Conservation (phyloP, 768 basidiomycete species). For the Boletus sp. region DNA sequence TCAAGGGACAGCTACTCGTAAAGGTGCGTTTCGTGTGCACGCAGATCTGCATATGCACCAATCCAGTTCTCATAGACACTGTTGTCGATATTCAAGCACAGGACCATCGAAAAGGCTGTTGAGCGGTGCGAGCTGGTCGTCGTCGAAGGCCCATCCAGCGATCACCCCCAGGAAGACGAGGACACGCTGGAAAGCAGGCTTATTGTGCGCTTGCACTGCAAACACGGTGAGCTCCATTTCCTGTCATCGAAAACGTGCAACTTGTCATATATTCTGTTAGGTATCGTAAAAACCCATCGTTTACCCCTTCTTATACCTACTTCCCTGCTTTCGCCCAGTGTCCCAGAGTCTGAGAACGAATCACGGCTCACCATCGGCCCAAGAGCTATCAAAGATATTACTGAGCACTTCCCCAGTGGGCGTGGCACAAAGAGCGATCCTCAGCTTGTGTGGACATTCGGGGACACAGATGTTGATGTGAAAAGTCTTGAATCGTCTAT, state of each 20-base stretch:
- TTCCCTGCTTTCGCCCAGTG: conserved; percentile 60
- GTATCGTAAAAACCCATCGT: conserved; percentile 79
- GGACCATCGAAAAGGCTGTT: conserved; percentile 70
- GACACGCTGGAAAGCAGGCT: conserved; percentile 72
- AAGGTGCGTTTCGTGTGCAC: conserved; percentile 46
- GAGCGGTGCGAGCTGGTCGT: conserved; percentile 75
- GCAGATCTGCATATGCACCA: neutral
- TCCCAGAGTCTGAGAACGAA: conserved; percentile 54
- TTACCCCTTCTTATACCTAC: conserved; percentile 57
- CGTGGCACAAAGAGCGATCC: conserved; percentile 67
- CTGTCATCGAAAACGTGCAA: neutral
- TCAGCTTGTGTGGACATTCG: conserved; percentile 80
- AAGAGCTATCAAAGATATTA: conserved; percentile 66
- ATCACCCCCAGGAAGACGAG: conserved; percentile 33
- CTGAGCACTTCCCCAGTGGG: conserved; percentile 74
- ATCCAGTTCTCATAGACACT: conserved; percentile 47
- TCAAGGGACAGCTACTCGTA: conserved; percentile 64
- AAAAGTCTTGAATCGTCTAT: conserved; percentile 64
- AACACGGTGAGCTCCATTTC: conserved; percentile 56
- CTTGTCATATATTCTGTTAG: conserved; percentile 35
- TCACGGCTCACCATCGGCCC: conserved; percentile 72
- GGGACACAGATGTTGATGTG: conserved; percentile 61
- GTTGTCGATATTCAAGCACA: conserved; percentile 70
- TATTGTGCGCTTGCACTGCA: conserved; percentile 72
- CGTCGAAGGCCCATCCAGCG: conserved; percentile 45